phyloP scores from a whole-genome alignment of 192 early-diverging fungal genomes.

The Backusella liffmaniae region DNA sequence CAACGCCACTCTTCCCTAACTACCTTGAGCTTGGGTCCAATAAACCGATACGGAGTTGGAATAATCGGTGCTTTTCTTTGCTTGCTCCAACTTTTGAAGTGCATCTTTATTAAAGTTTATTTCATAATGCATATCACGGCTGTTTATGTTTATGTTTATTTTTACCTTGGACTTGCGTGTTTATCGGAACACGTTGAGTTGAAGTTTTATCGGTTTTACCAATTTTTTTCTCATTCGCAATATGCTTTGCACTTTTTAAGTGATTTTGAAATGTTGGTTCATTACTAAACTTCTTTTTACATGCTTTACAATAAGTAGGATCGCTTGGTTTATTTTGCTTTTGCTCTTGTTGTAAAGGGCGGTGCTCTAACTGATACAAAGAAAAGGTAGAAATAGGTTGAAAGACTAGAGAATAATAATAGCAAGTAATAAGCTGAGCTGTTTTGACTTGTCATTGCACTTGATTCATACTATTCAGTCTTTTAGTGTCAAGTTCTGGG shows the following conservation, averaged over 20 bases:
- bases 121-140: neutral
- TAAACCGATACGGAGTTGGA: neutral
- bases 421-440: neutral
- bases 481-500: neutral
- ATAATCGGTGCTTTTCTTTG: neutral
- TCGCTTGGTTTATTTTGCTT: slow-evolving; percentile 1
- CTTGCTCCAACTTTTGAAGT: slow-evolving; percentile 6
- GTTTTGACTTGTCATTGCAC: neutral
- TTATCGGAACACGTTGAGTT: neutral
- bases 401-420: neutral
- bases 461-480: slow-evolving; percentile 1
- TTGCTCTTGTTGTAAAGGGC: neutral
- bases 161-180: slow-evolving; percentile 14
- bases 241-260: slow-evolving; percentile 51
- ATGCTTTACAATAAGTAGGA: slow-evolving; percentile 41
- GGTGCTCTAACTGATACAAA: neutral
- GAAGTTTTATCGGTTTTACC: neutral
- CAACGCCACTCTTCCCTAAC: neutral
- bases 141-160: neutral
- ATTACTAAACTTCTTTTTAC: slow-evolving; percentile 51
- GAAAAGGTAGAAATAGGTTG: neutral
- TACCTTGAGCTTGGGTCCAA: neutral
- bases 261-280: slow-evolving; percentile 47
- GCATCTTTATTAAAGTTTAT: slow-evolving; percentile 9
- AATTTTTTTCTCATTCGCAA: slow-evolving; percentile 41